Evolutionary conservation across 2,329 filamentous ascomycete genomes (phyloP).

Genomic region (Trichoderma sp.): DNA sequence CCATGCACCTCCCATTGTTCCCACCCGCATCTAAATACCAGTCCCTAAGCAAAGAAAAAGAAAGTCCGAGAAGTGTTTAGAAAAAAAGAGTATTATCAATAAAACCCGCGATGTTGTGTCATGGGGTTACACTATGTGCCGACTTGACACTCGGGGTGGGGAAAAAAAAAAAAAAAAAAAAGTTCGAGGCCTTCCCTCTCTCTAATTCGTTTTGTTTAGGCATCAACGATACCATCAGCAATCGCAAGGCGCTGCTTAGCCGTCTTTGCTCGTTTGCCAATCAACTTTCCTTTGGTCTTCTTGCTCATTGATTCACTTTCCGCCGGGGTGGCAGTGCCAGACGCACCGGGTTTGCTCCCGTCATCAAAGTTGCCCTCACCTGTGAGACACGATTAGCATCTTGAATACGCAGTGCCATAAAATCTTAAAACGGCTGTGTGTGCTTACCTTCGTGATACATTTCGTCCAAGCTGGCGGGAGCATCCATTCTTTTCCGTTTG

Average conservation of each 20-base stretch:
- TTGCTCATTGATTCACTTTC: constrained; percentile 57
- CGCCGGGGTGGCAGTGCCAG: constrained; percentile 82
- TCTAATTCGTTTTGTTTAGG: constrained; percentile 28
- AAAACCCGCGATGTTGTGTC: constrained; percentile 10
- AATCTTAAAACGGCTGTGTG: not conserved
- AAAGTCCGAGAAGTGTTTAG: not conserved
- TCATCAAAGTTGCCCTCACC: constrained; percentile 97
- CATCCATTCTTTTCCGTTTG: constrained; percentile 59
- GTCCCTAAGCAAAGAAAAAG: constrained; percentile 1
- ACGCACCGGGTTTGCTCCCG: constrained; percentile 67
- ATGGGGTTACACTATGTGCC: constrained; percentile 12
- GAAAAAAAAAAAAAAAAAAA: not conserved
- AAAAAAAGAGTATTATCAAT: constrained; percentile 17
- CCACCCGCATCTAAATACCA: constrained; percentile 18
- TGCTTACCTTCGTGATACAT: constrained; percentile 98
- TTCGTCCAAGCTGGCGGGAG: constrained; percentile 77
- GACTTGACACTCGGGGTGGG: not conserved
- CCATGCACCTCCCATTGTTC: constrained; percentile 13
- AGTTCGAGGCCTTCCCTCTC: not conserved
- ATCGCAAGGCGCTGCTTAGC: constrained; percentile 70
- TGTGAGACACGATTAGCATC: constrained; percentile 48
- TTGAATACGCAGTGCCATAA: not conserved
- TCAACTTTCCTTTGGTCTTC: constrained; percentile 61
- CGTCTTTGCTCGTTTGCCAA: constrained; percentile 63
- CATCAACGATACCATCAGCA: constrained; percentile 59